Base-by-base conservation (phyloP, 441 rosid genomes). In the Populus hybrid region DNA sequence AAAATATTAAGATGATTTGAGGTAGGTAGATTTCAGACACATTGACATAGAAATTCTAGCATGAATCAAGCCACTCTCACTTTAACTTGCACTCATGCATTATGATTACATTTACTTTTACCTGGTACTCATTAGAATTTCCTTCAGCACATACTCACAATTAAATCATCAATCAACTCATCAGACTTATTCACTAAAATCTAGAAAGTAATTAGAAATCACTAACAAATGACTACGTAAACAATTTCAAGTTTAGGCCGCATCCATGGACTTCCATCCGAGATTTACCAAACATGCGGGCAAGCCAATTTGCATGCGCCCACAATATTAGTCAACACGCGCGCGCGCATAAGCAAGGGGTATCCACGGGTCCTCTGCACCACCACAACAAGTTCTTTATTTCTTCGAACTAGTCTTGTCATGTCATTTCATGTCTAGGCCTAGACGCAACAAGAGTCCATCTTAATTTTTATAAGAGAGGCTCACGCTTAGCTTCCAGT, bases 11-110 rank as follows among this genome's bases (percentile, higher is more conserved):
- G 3, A 54, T 54, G 6, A 54, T 54, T 54, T 16, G 2, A 54
- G 61, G 0, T 18, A 6, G 21, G 61, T 54, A 1, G n/a, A 16
- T 54, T 54, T 54, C 21, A 54, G 61, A 54, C n/a, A 16, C 61
- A 18, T 54, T 54, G 89, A 54, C 61, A 54, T 54, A 54, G 21
- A 54, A 18, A 54, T 54, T 54, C 61, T 54, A 54, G 3, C 61
- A 54, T 54, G 61, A 8, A 54, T 54, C 61, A 54, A 54, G 61
- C 61, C 21, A 54, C n/a, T 54, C 61, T 54, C 21, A 18, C 61
- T 18, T 54, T 54, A 18, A 54, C 9, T 18, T 54, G 61, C 61
- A 54, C 61, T 54, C 61, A 54, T 54, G n/a, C 18, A 54, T 18
- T 54, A 54, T 54, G 61, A 18, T 54, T 54, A 18, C 1, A 54